These are phyloP conservation scores for Plasmodium relictum DNA, from an alignment of 169 alveolate genomes.

Conservation along the genomic window DNA sequence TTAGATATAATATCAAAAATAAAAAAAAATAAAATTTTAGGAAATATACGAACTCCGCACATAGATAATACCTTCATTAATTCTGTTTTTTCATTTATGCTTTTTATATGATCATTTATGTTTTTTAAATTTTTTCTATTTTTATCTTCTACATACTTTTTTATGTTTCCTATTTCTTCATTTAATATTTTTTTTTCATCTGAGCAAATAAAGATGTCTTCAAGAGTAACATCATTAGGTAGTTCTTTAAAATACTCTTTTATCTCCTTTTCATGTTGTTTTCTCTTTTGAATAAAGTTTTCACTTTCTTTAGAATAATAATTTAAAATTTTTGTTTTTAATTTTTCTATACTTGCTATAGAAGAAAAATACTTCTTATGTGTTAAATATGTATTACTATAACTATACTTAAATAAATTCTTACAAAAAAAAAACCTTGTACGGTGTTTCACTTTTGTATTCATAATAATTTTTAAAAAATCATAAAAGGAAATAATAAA, in stretches of 20 bases:
- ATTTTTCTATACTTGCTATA: background rate
- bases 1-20: background rate
- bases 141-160: slow-evolving; percentile 15
- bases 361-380: slow-evolving; percentile 4
- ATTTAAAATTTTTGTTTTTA: slow-evolving; percentile 20
- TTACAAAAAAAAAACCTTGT: no score
- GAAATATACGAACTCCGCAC: slow-evolving; percentile 32
- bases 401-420: no score
- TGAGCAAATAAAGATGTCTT: background rate
- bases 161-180: background rate
- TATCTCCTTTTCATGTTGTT: slow-evolving; percentile 31
- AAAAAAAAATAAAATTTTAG: slow-evolving; percentile 14
- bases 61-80: slow-evolving; percentile 16
- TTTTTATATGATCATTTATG: background rate
- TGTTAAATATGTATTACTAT: no score
- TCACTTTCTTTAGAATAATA: background rate
- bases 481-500: no score
- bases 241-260: slow-evolving; percentile 12
- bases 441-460: no score
- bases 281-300: slow-evolving; percentile 18
- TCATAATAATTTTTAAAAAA: no score
- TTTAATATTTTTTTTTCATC: slow-evolving; percentile 13
- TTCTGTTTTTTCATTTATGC: slow-evolving; percentile 8
- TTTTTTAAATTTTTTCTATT: background rate
- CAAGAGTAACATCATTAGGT: background rate